Percentiles rank a stretch among this genome's conserved stretches.
Evolutionary conservation across 1,284 basidiomycete genomes (phyloP).

Genomic region (Coniferiporia sulphurascens): DNA sequence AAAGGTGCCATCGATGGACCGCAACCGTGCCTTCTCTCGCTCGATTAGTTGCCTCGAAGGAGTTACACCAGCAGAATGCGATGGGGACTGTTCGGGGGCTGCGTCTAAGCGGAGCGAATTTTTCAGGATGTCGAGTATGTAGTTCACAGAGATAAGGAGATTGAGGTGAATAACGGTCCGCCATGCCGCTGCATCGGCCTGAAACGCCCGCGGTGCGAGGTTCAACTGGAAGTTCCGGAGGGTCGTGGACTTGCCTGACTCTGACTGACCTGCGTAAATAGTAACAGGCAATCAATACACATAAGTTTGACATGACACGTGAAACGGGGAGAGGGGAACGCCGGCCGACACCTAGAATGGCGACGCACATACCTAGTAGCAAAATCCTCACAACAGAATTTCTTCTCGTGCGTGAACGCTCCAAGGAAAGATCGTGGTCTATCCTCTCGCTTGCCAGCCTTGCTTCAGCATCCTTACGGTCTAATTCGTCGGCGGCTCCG

Average conservation of each 20-base stretch:
- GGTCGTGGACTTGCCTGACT: constrained; percentile 63
- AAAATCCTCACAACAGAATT: constrained; percentile 43
- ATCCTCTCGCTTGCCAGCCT: constrained; percentile 50
- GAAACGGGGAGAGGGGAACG: neutral
- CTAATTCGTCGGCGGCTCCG: constrained; percentile 35
- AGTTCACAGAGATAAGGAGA: constrained; percentile 55
- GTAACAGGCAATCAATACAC: neutral
- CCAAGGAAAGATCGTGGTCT: constrained; percentile 43
- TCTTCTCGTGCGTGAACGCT: constrained; percentile 38
- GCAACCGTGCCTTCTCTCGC: constrained; percentile 16
- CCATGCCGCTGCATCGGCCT: constrained; percentile 53
- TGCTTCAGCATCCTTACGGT: constrained; percentile 42
- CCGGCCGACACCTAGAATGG: neutral
- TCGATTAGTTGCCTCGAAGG: constrained; percentile 20
- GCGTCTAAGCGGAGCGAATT: neutral
- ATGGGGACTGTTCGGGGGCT: neutral
- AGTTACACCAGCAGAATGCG: constrained; percentile 18
- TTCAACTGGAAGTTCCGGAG: constrained; percentile 61
- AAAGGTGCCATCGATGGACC: neutral
- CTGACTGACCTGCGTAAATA: constrained; percentile 48
- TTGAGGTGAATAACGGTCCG: constrained; percentile 60
- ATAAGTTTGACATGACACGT: neutral
- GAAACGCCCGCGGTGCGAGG: constrained; percentile 55
- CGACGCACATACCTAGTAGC: constrained; percentile 42
- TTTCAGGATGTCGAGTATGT: constrained; percentile 44